Percentiles rank a stretch among this genome's conserved stretches.
phyloP scores from a whole-genome alignment of 768 basidiomycete genomes.

The Trametopsis cervina region DNA sequence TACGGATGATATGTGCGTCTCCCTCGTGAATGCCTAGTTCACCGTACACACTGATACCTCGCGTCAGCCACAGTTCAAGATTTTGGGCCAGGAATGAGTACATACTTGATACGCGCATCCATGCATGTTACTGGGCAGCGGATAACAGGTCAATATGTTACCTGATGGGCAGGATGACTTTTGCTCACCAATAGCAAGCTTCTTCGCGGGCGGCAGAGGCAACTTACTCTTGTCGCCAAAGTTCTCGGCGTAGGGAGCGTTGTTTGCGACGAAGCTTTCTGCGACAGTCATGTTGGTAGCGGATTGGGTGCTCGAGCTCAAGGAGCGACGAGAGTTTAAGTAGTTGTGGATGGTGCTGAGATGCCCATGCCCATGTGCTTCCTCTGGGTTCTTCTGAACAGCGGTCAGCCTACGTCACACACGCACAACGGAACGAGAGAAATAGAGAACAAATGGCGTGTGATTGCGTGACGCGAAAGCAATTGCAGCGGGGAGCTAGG shows the following conservation, averaged over 20 bases:
- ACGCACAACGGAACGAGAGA: conserved; percentile 1
- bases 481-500: not conserved
- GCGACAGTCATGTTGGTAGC: conserved; percentile 20
- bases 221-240: conserved; percentile 40
- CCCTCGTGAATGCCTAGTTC: conserved; percentile 59
- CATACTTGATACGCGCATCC: conserved; percentile 67
- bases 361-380: conserved; percentile 2
- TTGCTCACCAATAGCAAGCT: conserved; percentile 30
- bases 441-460: conserved; percentile 9
- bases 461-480: conserved; percentile 6
- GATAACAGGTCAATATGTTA: not conserved
- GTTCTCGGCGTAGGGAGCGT: conserved; percentile 37
- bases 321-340: conserved; percentile 6
- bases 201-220: conserved; percentile 35
- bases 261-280: conserved; percentile 32
- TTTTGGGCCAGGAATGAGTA: not conserved
- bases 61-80: not conserved
- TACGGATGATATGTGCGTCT: conserved; percentile 67
- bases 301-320: conserved; percentile 1
- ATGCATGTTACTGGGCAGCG: conserved; percentile 54
- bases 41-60: conserved; percentile 38
- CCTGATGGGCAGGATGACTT: not conserved
- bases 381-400: conserved; percentile 8
- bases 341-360: conserved; percentile 2
- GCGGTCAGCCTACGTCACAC: not conserved